Percentiles rank a stretch among this genome's conserved stretches.
Conservation (phyloP, 805 yeast species). For the Isabelozyma gotoi region DNA sequence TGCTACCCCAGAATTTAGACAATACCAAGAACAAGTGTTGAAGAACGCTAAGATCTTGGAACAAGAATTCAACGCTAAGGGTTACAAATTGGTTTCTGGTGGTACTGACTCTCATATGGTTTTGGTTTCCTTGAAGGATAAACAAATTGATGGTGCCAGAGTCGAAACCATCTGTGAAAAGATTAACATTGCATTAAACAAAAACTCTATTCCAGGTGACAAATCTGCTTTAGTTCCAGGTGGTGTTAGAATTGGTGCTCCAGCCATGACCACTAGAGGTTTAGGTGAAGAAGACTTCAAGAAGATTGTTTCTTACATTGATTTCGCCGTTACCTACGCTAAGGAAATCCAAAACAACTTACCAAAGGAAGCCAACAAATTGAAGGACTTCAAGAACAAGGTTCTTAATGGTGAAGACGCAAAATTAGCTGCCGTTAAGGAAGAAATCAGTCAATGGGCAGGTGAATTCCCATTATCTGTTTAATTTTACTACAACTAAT, state of each 20-base stretch:
- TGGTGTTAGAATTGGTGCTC: constrained; percentile 96
- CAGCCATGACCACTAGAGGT: constrained; percentile 98
- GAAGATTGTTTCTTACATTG: constrained; percentile 77
- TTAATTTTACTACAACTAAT: constrained; percentile 10
- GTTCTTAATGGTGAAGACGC: constrained; percentile 71
- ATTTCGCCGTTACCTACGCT: constrained; percentile 76
- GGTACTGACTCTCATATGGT: constrained; percentile 97
- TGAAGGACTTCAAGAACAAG: constrained; percentile 91
- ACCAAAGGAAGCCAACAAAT: constrained; percentile 91
- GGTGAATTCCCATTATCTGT: constrained; percentile 69
- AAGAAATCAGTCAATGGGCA: constrained; percentile 89
- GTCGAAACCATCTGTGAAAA: constrained; percentile 86
- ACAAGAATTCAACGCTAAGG: constrained; percentile 58
- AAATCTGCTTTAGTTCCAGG: constrained; percentile 94
- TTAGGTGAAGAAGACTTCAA: constrained; percentile 76
- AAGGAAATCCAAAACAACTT: constrained; percentile 70
- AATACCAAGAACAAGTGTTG: constrained; percentile 81
- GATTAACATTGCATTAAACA: constrained; percentile 91
- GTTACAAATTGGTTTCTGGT: constrained; percentile 77
- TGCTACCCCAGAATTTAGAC: constrained; percentile 79
- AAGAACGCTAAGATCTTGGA: constrained; percentile 81
- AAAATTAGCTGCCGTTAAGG: constrained; percentile 59
- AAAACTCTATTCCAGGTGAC: constrained; percentile 96
- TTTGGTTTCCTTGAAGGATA: constrained; percentile 75
- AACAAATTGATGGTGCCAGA: constrained; percentile 92